Evolutionary conservation across 1,284 basidiomycete species (phyloP), one percentile per base, ranked within the genome.

Genomic region (Coniophora puteana): DNA sequence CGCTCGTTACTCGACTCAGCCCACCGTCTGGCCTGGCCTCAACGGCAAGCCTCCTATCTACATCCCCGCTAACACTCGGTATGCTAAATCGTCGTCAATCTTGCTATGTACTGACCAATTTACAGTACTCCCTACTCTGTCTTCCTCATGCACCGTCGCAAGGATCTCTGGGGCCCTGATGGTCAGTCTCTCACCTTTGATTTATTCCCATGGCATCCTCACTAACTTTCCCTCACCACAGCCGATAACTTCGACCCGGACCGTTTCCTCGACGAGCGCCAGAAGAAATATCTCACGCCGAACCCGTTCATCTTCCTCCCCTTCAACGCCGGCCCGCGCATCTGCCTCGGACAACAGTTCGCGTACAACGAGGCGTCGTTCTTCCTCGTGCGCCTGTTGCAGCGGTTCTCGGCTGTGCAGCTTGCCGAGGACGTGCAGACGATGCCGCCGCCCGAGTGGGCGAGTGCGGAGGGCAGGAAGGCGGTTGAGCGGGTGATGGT

Each of bases 291-390:
- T 32, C 25, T 59, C 39, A 59, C 45, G 0, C 47, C 56, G 1
- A 65, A 66, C 25, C 66, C 67, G 0, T 67, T 62, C 44, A 67
- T 67, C 30, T 67, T 68, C 36, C 33, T 57, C 2, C 65, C 64
- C 0, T 67, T 66, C 46, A 67, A 67, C 27, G 66, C 62, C 1
- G 72, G 72, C 0, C 72, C 72, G 2, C 60, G 73, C 16, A 72
- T 72, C 34, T 73, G 71, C 36, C 56, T 72, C 3, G 71, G 70
- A 3, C 71, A 72, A 51, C 21, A 70, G 57, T 70, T 70, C 46
- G 68, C 72, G 18, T 67, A 68, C 45, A 68, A 67, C 39, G 68
- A 72, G 43, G 47, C 57, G 0, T 68, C 67, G 0, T 70, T 63
- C 47, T 59, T 68, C 44, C 53, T 73, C 10, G 53, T 69, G 13